Conservation (phyloP, 352 stramenopile genomes). For the Aphanomyces astaci region DNA sequence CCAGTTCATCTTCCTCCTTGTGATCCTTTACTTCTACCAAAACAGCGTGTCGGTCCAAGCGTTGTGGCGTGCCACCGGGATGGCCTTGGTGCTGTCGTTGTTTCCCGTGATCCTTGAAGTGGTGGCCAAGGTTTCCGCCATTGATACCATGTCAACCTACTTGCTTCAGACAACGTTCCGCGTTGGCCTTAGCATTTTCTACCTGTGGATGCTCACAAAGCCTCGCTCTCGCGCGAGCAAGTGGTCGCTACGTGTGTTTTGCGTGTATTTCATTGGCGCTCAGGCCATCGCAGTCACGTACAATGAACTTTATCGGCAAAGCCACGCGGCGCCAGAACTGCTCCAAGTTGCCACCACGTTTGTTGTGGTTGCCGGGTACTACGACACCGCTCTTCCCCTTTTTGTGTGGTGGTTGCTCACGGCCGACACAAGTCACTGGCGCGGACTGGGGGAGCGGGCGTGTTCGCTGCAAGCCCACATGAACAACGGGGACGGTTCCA, state of each 20-base stretch:
- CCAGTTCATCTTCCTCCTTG: slow-evolving; percentile 53
- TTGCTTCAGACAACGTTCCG: slow-evolving; percentile 37
- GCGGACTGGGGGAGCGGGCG: slow-evolving; percentile 47
- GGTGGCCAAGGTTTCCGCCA: slow-evolving; percentile 4
- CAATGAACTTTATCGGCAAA: slow-evolving; percentile 35
- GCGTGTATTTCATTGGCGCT: slow-evolving; percentile 39
- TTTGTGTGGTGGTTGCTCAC: slow-evolving; percentile 64
- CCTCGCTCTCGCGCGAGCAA: slow-evolving; percentile 40
- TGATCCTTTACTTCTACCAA: slow-evolving; percentile 55
- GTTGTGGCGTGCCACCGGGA: slow-evolving; percentile 33
- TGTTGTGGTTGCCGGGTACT: slow-evolving; percentile 34
- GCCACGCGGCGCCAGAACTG: background rate
- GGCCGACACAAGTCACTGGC: slow-evolving; percentile 66
- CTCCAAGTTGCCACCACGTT: slow-evolving; percentile 33
- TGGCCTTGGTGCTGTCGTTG: slow-evolving; percentile 40
- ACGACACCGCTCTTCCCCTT: slow-evolving; percentile 49
- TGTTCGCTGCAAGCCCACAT: slow-evolving; percentile 44
- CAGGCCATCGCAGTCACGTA: slow-evolving; percentile 38
- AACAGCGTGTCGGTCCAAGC: slow-evolving; percentile 44
- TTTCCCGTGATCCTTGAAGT: slow-evolving; percentile 53
- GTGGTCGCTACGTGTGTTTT: slow-evolving; percentile 50
- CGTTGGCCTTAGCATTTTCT: slow-evolving; percentile 34
- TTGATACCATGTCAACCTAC: slow-evolving; percentile 24
- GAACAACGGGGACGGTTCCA: slow-evolving; percentile 19
- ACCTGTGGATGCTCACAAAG: slow-evolving; percentile 37